Conservation (phyloP, 225 moss, liverwort and hornwort genomes). For the Climacium dendroides region DNA sequence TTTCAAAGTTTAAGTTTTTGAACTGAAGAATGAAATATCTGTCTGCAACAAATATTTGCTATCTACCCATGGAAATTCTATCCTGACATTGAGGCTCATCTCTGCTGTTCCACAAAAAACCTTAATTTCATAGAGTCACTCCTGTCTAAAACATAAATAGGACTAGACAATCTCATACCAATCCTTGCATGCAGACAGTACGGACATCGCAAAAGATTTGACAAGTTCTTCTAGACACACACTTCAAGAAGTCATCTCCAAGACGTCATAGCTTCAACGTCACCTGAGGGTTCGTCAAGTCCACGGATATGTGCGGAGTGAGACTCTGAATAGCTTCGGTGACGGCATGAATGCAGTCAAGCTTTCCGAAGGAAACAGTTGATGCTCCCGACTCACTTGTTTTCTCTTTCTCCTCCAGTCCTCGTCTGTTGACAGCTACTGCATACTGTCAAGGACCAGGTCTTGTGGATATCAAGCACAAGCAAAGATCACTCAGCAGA, state of each 20-base stretch:
- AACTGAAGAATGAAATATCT: neutral
- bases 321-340: slow-evolving; percentile 50
- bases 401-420: slow-evolving; percentile 27
- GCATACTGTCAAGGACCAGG: slow-evolving; percentile 51
- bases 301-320: slow-evolving; percentile 26
- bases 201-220: neutral
- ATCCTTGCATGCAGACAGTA: neutral
- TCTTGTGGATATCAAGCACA: neutral
- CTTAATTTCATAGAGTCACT: neutral
- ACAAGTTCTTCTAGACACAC: neutral
- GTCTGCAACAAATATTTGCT: neutral
- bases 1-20: neutral
- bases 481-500: neutral
- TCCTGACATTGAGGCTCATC: neutral
- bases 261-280: neutral
- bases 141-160: neutral
- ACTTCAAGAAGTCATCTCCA: neutral
- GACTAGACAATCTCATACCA: neutral
- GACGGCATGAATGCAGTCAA: slow-evolving; percentile 65
- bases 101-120: neutral
- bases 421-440: slow-evolving; percentile 81
- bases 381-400: neutral
- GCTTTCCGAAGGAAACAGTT: slow-evolving; percentile 27
- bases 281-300: neutral
- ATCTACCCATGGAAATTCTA: neutral